These are phyloP conservation scores for Flueggea neowawraea DNA, from an alignment of 441 rosid genomes.

Conservation along the genomic window DNA sequence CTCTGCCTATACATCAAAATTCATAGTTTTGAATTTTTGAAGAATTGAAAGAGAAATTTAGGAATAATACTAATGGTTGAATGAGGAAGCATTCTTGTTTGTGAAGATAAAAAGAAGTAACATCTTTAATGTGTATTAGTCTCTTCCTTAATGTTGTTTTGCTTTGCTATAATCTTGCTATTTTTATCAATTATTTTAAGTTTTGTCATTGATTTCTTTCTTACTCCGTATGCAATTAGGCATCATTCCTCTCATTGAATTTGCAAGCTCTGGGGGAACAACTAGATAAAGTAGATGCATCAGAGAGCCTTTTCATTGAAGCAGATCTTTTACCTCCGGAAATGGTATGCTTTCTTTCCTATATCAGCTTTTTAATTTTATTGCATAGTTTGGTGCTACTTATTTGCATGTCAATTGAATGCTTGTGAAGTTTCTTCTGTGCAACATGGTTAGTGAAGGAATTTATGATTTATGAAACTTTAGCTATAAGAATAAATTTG, in stretches of 20 bases:
- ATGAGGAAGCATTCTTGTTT: background rate
- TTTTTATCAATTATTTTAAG: background rate
- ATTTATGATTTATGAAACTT: too few species aligned
- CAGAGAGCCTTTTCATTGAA: slow-evolving; percentile 69
- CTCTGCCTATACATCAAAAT: too few species aligned
- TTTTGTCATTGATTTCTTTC: background rate
- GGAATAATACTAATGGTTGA: background rate
- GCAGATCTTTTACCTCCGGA: slow-evolving; percentile 62
- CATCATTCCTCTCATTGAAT: slow-evolving; percentile 60
- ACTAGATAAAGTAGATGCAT: slow-evolving; percentile 59
- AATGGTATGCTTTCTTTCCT: slow-evolving; percentile 35
- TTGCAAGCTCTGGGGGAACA: slow-evolving; percentile 55
- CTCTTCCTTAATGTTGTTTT: background rate
- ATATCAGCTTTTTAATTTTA: background rate
- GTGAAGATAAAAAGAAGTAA: background rate
- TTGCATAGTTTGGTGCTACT: background rate
- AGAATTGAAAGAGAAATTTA: too few species aligned
- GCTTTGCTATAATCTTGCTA: slow-evolving; percentile 3
- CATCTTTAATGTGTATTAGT: too few species aligned
- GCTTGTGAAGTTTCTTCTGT: too few species aligned
- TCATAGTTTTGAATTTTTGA: too few species aligned
- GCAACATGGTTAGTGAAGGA: too few species aligned
- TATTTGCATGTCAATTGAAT: background rate
- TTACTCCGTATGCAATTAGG: slow-evolving; percentile 25
- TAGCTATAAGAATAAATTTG: too few species aligned